Conservation (phyloP, 495 filamentous ascomycete genomes). For the Jackrogersella minutella region DNA sequence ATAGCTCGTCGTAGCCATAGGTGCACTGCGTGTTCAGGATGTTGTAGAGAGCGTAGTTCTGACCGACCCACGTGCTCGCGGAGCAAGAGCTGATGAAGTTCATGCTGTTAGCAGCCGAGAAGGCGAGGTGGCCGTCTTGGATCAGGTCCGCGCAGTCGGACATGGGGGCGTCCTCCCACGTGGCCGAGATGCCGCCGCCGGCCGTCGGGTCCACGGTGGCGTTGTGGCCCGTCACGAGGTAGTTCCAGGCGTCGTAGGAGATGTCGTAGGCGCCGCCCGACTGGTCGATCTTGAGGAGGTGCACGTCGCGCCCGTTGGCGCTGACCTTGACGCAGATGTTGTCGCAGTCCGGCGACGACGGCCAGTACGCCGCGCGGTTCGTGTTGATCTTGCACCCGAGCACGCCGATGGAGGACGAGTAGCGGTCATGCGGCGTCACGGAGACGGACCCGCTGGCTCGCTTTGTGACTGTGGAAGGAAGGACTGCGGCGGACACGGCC, state of each 20-base stretch:
- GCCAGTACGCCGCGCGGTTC: slow-evolving; percentile 50
- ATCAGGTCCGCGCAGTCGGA: slow-evolving; percentile 40
- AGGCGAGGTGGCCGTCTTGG: slow-evolving; percentile 30
- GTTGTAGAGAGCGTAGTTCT: slow-evolving; percentile 48
- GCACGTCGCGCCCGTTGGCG: slow-evolving; percentile 37
- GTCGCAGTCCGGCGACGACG: slow-evolving; percentile 38
- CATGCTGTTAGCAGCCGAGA: slow-evolving; percentile 45
- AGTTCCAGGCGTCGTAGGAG: slow-evolving; percentile 48
- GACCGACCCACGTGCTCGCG: slow-evolving; percentile 40
- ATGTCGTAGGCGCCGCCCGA: slow-evolving; percentile 44
- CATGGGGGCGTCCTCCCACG: slow-evolving; percentile 35
- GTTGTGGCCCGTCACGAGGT: slow-evolving; percentile 37
- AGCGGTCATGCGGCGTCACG: slow-evolving; percentile 45
- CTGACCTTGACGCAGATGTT: slow-evolving; percentile 44
- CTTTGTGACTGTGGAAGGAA: slow-evolving; percentile 1
- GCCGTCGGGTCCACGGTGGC: slow-evolving; percentile 22
- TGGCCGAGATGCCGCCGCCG: slow-evolving; percentile 38
- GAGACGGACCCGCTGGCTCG: slow-evolving; percentile 29
- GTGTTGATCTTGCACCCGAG: slow-evolving; percentile 48
- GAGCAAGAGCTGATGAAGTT: slow-evolving; percentile 40
- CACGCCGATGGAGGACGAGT: slow-evolving; percentile 43
- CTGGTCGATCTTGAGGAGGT: slow-evolving; percentile 42
- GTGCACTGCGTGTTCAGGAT: slow-evolving; percentile 45
- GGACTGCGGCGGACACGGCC: slow-evolving; percentile 20
- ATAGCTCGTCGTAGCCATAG: slow-evolving; percentile 43